Conservation (phyloP, 2,329 filamentous ascomycete species). For the Ramularia endophylla region DNA sequence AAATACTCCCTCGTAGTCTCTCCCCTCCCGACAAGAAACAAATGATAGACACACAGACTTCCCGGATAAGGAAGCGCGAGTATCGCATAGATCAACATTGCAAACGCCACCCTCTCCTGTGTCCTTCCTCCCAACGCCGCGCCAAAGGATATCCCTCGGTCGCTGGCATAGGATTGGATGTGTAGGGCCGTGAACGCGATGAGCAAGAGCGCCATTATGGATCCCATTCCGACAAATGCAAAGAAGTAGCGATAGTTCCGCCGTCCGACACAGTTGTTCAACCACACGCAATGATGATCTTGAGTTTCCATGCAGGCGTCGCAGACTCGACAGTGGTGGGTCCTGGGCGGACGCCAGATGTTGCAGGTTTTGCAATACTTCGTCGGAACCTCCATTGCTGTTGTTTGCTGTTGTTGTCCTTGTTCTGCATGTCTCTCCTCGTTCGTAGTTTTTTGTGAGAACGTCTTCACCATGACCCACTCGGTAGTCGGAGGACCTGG, state of each 20-base stretch:
- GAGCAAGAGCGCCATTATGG: slow-evolving; percentile 69
- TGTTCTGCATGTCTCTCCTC: slow-evolving; percentile 12
- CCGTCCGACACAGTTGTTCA: slow-evolving; percentile 96
- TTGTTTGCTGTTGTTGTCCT: slow-evolving; percentile 28
- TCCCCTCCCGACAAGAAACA: slow-evolving; percentile 83
- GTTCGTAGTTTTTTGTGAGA: slow-evolving; percentile 13
- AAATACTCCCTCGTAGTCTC: slow-evolving; percentile 96
- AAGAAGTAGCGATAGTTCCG: slow-evolving; percentile 99
- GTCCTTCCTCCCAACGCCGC: slow-evolving; percentile 46
- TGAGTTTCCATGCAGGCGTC: slow-evolving; percentile 97
- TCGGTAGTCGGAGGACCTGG: slow-evolving; percentile 83
- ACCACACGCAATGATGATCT: slow-evolving; percentile 97
- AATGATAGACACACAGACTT: slow-evolving; percentile 78
- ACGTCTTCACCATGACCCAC: slow-evolving; percentile 70
- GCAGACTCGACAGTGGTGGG: slow-evolving; percentile 93
- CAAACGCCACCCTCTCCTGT: slow-evolving; percentile 49
- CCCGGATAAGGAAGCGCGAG: slow-evolving; percentile 73
- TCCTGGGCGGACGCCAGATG: slow-evolving; percentile 92
- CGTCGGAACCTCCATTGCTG: slow-evolving; percentile 94
- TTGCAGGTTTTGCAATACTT: slow-evolving; percentile 98
- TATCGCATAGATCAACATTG: slow-evolving; percentile 78
- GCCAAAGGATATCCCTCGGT: slow-evolving; percentile 60
- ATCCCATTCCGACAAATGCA: slow-evolving; percentile 75
- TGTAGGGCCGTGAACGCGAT: slow-evolving; percentile 75
- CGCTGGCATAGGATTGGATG: slow-evolving; percentile 63